Conservation (phyloP, 2,329 filamentous ascomycete species). For the Periconia sp. region DNA sequence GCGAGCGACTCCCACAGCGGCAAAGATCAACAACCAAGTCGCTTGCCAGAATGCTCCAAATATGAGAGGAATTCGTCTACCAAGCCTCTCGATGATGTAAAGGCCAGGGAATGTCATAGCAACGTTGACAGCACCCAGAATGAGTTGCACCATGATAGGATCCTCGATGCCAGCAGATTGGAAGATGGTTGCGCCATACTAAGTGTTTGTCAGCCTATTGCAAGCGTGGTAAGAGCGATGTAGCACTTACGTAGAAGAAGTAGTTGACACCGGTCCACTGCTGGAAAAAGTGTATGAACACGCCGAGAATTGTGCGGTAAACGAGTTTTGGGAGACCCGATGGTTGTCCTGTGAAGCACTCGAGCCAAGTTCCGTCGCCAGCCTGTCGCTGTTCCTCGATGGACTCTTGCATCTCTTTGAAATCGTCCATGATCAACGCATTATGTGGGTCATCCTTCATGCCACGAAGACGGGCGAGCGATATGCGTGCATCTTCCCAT, state of each 20-base stretch:
- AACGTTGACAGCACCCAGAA: slow-evolving; percentile 64
- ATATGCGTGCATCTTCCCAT: slow-evolving; percentile 53
- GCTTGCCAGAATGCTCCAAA: slow-evolving; percentile 69
- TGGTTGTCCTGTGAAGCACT: slow-evolving; percentile 35
- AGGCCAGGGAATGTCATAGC: slow-evolving; percentile 67
- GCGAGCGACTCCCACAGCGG: slow-evolving; percentile 44
- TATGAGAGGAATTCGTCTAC: slow-evolving; percentile 69
- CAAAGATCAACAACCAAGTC: slow-evolving; percentile 64
- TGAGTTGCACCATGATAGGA: slow-evolving; percentile 51
- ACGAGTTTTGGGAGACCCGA: slow-evolving; percentile 45
- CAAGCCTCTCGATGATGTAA: slow-evolving; percentile 68
- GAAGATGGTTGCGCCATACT: slow-evolving; percentile 69
- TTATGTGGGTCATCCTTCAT: slow-evolving; percentile 51
- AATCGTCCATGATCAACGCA: slow-evolving; percentile 54
- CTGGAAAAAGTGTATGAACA: slow-evolving; percentile 33
- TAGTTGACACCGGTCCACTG: slow-evolving; percentile 54
- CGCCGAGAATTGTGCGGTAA: slow-evolving; percentile 34
- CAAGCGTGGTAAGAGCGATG: slow-evolving; percentile 11
- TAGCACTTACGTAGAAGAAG: slow-evolving; percentile 44
- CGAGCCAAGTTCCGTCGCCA: slow-evolving; percentile 31
- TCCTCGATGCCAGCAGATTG: slow-evolving; percentile 66
- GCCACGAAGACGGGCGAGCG: slow-evolving; percentile 57
- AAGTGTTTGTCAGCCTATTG: slow-evolving; percentile 27
- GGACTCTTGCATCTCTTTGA: slow-evolving; percentile 45
- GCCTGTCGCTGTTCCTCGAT: slow-evolving; percentile 30